A percentile compares a stretch with the other conserved stretches of the same genome.
These are phyloP conservation scores for Castanospermum australe DNA, from an alignment of 306 rosid genomes.

Conservation along the genomic window DNA sequence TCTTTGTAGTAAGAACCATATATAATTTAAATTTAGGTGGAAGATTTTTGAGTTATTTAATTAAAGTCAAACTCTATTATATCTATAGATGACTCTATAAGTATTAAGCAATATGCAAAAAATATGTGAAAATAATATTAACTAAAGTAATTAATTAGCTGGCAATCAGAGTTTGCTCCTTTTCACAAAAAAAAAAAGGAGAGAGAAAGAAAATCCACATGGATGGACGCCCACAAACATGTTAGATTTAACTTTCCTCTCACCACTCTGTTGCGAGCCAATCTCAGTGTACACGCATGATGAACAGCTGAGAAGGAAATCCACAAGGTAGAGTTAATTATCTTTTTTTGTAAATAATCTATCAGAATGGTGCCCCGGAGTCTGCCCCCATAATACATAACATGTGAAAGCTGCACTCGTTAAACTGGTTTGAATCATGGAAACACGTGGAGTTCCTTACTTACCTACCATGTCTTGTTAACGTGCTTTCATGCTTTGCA, in stretches of 20 bases:
- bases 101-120: background rate
- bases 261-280: background rate
- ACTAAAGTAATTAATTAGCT: background rate
- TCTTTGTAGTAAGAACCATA: background rate
- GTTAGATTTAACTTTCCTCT: background rate
- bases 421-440: background rate
- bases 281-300: background rate
- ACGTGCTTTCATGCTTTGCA: background rate
- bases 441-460: conserved; percentile 12
- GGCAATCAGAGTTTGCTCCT: too few relatives aligned
- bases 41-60: background rate
- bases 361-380: background rate
- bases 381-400: background rate
- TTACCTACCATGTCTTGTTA: background rate
- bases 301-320: background rate
- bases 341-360: background rate
- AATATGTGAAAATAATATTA: background rate
- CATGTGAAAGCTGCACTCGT: conserved; percentile 7
- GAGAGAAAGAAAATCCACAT: background rate
- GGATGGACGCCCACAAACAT: background rate
- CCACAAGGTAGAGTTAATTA: too few relatives aligned
- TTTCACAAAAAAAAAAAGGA: too few relatives aligned
- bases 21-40: background rate
- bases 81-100: background rate
- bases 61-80: background rate